Evolutionary conservation across 495 filamentous ascomycete species (phyloP), one percentile per base, ranked within the genome.

Genomic region (Talaromyces thailandensis): DNA sequence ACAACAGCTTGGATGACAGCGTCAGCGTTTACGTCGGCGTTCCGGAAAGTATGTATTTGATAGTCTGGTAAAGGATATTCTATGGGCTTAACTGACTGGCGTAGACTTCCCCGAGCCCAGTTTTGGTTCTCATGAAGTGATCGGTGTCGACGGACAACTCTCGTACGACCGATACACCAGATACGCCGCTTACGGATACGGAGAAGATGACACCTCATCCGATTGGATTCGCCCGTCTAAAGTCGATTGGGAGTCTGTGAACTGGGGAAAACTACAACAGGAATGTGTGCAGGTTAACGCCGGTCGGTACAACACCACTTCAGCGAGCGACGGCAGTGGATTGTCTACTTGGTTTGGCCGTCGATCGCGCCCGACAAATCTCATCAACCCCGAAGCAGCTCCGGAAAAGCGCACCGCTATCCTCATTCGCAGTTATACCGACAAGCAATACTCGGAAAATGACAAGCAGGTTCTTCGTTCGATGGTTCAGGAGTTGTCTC

Each of bases 391-490:
- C 37, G 59, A 52, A 25, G 40, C 40, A 5, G 8, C 37, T 7
- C 59, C 59, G 2, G 58, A 65, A 28, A 53, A 53, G 51, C 83
- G 90, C 23, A 89, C 88, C 0, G 91, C 89, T 0, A 35, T 94
- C 18, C 68, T 95, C 9, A 77, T 94, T 35, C 85, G 91, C 11
- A 80, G 84, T 0, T 88, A 85, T 75, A 82, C 86, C 31, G 83
- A 78, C 23, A 88, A 88, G 67, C 69, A 79, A 25, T 94, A 87
- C 69, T 87, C 81, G n/a, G 71, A 83, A 12, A 86, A 91, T 66
- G 87, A 92, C 65, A 82, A 85, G 63, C 80, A 86, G 64, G 82
- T 84, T 12, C 84, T 95, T 52, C 86, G 91, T 21, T 81, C 90
- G 2, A 74, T 93, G 58, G 81, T 94, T 64, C 85, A 83, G 21